These are phyloP conservation scores for Backusella luteola DNA, from an alignment of 192 early-diverging fungal genomes.

Conservation along the genomic window DNA sequence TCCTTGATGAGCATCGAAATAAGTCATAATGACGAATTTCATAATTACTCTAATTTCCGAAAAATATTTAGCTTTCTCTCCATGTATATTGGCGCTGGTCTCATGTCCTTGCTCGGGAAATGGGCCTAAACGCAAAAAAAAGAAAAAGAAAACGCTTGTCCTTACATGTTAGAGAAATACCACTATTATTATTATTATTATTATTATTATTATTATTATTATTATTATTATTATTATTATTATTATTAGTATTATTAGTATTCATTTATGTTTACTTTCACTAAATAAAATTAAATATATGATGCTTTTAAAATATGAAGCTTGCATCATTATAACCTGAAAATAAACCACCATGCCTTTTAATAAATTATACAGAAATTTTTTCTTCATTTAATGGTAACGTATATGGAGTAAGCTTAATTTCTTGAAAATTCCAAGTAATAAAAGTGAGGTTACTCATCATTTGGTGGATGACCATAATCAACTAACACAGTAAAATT, in stretches of 20 bases:
- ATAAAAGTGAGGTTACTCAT: neutral
- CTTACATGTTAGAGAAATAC: neutral
- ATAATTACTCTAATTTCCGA: neutral
- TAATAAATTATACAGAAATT: too few species aligned
- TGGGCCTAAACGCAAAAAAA: slow-evolving; percentile 20
- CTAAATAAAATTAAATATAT: neutral
- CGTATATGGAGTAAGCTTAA: neutral
- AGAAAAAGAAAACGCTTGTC: neutral
- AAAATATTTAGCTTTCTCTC: slow-evolving; percentile 24
- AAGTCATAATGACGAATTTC: slow-evolving; percentile 28
- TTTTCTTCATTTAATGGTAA: too few species aligned
- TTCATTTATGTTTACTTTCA: too few species aligned
- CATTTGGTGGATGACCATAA: neutral
- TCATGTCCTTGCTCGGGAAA: slow-evolving; percentile 34
- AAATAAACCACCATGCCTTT: neutral
- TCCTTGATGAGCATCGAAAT: slow-evolving; percentile 62
- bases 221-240: neutral
- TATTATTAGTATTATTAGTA: neutral
- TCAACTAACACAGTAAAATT: neutral
- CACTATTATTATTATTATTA: neutral
- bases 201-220: neutral
- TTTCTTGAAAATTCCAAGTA: neutral
- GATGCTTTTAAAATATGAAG: too few species aligned
- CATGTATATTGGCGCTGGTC: slow-evolving; percentile 33
- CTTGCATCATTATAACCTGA: too few species aligned